Evolutionary conservation across 306 rosid genomes (phyloP), one percentile per base, ranked within the genome.

Genomic region (Acmispon strigosus): DNA sequence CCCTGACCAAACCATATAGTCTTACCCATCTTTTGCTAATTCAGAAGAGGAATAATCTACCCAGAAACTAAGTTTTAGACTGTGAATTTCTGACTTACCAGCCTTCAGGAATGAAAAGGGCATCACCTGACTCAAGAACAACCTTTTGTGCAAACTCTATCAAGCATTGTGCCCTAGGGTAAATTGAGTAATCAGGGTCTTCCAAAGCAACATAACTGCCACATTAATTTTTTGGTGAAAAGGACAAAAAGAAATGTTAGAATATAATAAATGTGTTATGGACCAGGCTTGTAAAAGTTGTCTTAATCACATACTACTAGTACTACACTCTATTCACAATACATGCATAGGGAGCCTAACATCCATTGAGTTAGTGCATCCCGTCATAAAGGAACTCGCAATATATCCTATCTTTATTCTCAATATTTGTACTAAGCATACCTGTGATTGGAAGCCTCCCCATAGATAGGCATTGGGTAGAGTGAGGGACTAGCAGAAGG

Each of bases 401-500:
- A 43, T 29, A 18, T 8, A 70, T 53, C 20, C 60, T 62, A 62
- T 37, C 67, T 60, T 37, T 51, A 44, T 51, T 44, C 37, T 44
- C 14, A 43, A 7, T 52, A 4, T 42, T 68, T 7, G 10, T 42
- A 39, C 43, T 42, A 9, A 62, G 45, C 24, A 32, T 86, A 89
- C 99, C 97, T 94, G 68, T 94, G 99, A 69, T 94, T 91, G 67
- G 99, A 91, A 74, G 97, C 97, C 83, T 94, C 99, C 69, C 97
- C 96, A 19, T 91, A 87, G 69, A 94, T 83, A 57, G 93, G 92
- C 99, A 80, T 87, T 47, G 91, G 96, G 72, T 89, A 94, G 48
- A 91, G 72, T 66, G 74, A 73, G 27, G 96, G 84, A 86, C 90
- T 82, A 20, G 99, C 92, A 73, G 92, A 91, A 77, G 97, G 97